Percentiles rank a stretch among this genome's conserved stretches.
Evolutionary conservation across 2,329 filamentous ascomycete species (phyloP).

Genomic region (Ascosphaera apis): DNA sequence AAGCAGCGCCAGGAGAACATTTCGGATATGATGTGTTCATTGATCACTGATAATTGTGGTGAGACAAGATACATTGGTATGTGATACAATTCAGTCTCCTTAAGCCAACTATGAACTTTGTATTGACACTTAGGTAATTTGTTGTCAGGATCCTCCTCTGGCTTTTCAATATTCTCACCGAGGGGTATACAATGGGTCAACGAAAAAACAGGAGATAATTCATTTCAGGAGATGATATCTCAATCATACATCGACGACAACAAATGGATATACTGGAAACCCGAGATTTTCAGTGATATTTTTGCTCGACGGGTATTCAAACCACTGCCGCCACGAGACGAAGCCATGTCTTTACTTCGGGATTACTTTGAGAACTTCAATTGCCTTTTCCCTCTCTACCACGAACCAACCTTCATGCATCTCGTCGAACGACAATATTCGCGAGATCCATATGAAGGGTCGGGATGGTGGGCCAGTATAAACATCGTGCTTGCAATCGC

Average conservation of each 20-base stretch:
- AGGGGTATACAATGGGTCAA: slow-evolving; percentile 98
- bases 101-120: slow-evolving; percentile 7
- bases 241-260: slow-evolving; percentile 79
- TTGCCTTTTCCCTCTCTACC: slow-evolving; percentile 92
- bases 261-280: slow-evolving; percentile 95
- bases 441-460: slow-evolving; percentile 73
- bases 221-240: slow-evolving; percentile 86
- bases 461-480: slow-evolving; percentile 94
- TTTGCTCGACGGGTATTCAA: slow-evolving; percentile 71
- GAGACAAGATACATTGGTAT: slow-evolving; percentile 89
- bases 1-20: slow-evolving; percentile 34
- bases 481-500: slow-evolving; percentile 89
- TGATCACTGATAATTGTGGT: slow-evolving; percentile 83
- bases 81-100: slow-evolving; percentile 7
- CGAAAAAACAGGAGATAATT: slow-evolving; percentile 83
- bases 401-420: slow-evolving; percentile 97
- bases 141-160: slow-evolving; percentile 62
- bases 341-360: slow-evolving; percentile 66
- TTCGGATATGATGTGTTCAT: slow-evolving; percentile 96
- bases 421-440: slow-evolving; percentile 88
- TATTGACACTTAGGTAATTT: not conserved
- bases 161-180: slow-evolving; percentile 95
- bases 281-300: slow-evolving; percentile 85
- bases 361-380: slow-evolving; percentile 99
- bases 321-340: slow-evolving; percentile 60